phyloP scores from a whole-genome alignment of 805 yeast genomes.

The Schwanniomyces pseudopolymorphus region DNA sequence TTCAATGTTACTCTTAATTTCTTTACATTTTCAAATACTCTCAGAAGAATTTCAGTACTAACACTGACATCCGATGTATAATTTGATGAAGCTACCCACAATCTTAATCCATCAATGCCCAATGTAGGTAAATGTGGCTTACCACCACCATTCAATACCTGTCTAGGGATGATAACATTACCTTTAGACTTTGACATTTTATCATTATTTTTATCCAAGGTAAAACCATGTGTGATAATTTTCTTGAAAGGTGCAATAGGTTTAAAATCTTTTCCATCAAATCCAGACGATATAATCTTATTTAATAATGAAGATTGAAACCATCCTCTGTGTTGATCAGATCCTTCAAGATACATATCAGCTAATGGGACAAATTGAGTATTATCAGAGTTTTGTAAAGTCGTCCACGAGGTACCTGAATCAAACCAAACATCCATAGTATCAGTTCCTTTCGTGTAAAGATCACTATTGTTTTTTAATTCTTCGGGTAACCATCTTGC shows the following conservation, averaged over 20 bases:
- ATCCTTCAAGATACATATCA: constrained; percentile 90
- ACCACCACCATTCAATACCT: constrained; percentile 61
- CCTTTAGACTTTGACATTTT: constrained; percentile 96
- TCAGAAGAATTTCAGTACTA: constrained; percentile 67
- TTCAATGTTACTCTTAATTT: constrained; percentile 81
- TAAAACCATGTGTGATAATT: constrained; percentile 91
- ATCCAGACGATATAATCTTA: constrained; percentile 55
- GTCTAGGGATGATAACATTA: constrained; percentile 69
- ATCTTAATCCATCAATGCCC: constrained; percentile 88
- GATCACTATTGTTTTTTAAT: constrained; percentile 38
- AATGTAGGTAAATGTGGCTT: constrained; percentile 52
- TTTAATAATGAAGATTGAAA: constrained; percentile 91
- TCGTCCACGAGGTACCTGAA: constrained; percentile 90
- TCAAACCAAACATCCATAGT: constrained; percentile 99
- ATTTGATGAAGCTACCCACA: constrained; percentile 88
- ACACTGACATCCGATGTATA: constrained; percentile 78
- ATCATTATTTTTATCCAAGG: constrained; percentile 77
- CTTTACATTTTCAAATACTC: constrained; percentile 77
- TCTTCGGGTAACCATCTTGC: constrained; percentile 72
- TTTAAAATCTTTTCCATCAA: constrained; percentile 32
- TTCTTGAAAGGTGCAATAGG: constrained; percentile 60
- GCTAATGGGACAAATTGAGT: constrained; percentile 43
- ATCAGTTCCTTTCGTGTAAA: constrained; percentile 69
- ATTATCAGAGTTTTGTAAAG: constrained; percentile 42
- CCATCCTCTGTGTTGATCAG: constrained; percentile 99